Conservation (phyloP, 1,284 basidiomycete genomes). For the Puccinia triticina region DNA sequence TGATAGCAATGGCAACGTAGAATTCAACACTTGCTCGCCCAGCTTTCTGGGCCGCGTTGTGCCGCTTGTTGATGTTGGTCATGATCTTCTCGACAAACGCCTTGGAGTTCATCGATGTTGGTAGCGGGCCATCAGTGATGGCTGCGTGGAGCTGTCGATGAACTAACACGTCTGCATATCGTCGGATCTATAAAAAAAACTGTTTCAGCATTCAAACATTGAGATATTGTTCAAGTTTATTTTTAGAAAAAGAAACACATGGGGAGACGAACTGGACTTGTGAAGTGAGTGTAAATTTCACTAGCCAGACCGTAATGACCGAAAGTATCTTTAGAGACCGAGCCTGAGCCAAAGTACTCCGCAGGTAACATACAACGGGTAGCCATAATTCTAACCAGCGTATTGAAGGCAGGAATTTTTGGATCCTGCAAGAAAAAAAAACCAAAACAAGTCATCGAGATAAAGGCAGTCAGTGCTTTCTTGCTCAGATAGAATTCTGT, state of each 20-base stretch:
- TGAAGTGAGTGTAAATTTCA: slow-evolving; percentile 98
- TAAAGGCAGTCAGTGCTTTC: not conserved
- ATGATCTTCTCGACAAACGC: slow-evolving; percentile 83
- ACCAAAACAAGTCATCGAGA: slow-evolving; percentile 13
- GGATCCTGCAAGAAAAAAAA: slow-evolving; percentile 67
- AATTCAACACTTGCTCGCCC: slow-evolving; percentile 94
- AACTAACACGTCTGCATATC: slow-evolving; percentile 76
- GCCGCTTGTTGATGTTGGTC: slow-evolving; percentile 84
- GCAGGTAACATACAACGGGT: slow-evolving; percentile 98
- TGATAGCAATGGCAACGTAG: slow-evolving; percentile 89
- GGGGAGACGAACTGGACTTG: slow-evolving; percentile 59
- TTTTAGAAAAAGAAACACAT: not conserved
- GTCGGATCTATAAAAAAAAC: slow-evolving; percentile 52
- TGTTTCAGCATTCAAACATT: not conserved
- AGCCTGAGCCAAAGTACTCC: slow-evolving; percentile 96
- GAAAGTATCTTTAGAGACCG: slow-evolving; percentile 87
- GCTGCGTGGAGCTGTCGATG: slow-evolving; percentile 92
- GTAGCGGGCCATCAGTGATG: slow-evolving; percentile 80
- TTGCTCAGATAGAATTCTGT: not conserved
- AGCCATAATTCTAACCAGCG: slow-evolving; percentile 97
- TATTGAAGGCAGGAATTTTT: slow-evolving; percentile 85
- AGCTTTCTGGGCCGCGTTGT: slow-evolving; percentile 96
- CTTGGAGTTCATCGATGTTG: slow-evolving; percentile 84
- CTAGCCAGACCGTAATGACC: slow-evolving; percentile 95
- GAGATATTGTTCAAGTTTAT: not conserved